Percentiles rank a stretch among this genome's conserved stretches.
Conservation (phyloP, 2,329 filamentous ascomycete species). For the Pseudogymnoascus sp. region DNA sequence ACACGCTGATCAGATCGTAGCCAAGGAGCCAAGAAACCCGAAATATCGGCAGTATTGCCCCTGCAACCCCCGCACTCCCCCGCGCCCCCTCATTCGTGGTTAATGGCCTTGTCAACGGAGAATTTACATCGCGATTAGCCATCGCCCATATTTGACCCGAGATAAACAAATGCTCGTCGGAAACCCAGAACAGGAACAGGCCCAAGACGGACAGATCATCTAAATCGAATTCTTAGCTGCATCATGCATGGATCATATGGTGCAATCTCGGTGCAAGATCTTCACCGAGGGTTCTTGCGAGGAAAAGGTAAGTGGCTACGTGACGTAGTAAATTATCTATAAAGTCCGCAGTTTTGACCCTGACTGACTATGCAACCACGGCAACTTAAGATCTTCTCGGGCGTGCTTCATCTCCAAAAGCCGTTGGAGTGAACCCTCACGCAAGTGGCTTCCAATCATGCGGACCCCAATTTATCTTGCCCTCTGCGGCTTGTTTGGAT, state of each 20-base stretch:
- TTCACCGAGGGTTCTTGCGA: neutral
- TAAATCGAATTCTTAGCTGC: neutral
- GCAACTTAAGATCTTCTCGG: neutral
- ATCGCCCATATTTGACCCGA: conserved; percentile 8
- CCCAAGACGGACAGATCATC: neutral
- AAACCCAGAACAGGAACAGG: neutral
- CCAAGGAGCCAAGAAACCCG: conserved; percentile 9
- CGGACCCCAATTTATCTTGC: conserved; percentile 2
- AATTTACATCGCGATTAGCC: neutral
- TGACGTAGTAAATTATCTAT: conserved; percentile 1
- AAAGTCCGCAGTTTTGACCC: neutral
- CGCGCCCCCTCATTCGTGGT: neutral
- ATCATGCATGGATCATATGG: neutral
- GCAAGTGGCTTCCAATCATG: conserved; percentile 3
- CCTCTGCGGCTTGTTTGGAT: neutral
- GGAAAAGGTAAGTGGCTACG: neutral
- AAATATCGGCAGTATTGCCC: neutral
- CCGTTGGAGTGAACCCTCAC: neutral
- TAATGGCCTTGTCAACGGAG: neutral
- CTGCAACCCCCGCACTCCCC: conserved; percentile 5
- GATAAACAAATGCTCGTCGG: neutral
- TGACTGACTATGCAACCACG: neutral
- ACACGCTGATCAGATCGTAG: neutral
- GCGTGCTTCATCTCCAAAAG: neutral
- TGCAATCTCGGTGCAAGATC: conserved; percentile 2